These are phyloP conservation scores for Sphaerostilbella broomeana DNA, from an alignment of 2,329 filamentous ascomycete genomes.

Conservation along the genomic window DNA sequence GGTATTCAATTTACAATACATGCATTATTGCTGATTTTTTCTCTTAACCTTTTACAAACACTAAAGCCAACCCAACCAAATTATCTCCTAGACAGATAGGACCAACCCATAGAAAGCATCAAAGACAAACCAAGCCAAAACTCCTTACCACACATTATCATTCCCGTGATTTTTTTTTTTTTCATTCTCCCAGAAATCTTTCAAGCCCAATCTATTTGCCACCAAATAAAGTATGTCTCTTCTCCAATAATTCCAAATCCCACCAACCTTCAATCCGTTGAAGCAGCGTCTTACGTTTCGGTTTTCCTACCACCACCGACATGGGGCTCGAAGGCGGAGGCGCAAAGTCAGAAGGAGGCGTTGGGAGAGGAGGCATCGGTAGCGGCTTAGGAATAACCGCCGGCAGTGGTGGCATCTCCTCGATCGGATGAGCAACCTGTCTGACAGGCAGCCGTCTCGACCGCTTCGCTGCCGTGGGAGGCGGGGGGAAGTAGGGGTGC, in stretches of 20 bases:
- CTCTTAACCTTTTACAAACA: too few relatives aligned
- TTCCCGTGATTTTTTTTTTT: too few relatives aligned
- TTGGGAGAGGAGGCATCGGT: conserved; percentile 15
- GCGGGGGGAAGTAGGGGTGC: conserved; percentile 27
- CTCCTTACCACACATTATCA: too few relatives aligned
- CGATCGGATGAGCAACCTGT: conserved; percentile 23
- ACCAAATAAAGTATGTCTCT: conserved; percentile 32
- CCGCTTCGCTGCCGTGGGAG: conserved; percentile 30
- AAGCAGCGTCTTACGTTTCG: conserved; percentile 41
- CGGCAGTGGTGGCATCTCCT: conserved; percentile 24
- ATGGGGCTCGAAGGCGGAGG: conserved; percentile 15
- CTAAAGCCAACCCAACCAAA: too few relatives aligned
- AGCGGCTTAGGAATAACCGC: conserved; percentile 14
- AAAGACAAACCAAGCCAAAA: too few relatives aligned
- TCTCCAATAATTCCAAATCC: conserved; percentile 45
- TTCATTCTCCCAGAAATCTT: too few relatives aligned
- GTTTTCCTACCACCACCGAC: conserved; percentile 21
- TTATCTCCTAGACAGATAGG: too few relatives aligned
- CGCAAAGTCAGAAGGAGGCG: conserved; percentile 15
- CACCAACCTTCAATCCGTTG: conserved; percentile 48
- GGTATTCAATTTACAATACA: too few relatives aligned
- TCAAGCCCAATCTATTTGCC: too few relatives aligned
- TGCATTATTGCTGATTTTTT: too few relatives aligned
- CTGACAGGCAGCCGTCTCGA: conserved; percentile 18
- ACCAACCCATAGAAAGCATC: too few relatives aligned